These are phyloP conservation scores for Gossypioides kirkii DNA, from an alignment of 345 rosid genomes.

Conservation along the genomic window DNA sequence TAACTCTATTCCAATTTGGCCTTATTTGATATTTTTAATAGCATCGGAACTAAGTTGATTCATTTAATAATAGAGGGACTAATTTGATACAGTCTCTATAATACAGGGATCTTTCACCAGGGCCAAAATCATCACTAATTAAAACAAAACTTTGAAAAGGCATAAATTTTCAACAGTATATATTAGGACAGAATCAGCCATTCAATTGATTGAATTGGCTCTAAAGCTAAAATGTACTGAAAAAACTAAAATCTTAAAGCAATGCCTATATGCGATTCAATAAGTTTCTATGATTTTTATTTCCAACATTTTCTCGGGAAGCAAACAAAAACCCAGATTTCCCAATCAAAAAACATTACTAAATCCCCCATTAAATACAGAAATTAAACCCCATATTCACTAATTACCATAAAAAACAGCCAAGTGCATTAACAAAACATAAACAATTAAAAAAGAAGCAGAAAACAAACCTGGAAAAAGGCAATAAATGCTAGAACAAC, in stretches of 20 bases:
- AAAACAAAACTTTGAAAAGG: background rate
- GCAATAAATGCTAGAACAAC: slow-evolving; percentile 34
- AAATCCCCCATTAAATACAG: background rate
- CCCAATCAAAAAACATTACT: background rate
- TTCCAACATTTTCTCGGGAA: background rate
- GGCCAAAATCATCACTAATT: background rate
- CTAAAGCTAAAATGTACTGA: background rate
- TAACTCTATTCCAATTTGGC: too few relatives aligned
- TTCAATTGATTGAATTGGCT: background rate
- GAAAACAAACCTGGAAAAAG: slow-evolving; percentile 33
- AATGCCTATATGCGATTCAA: background rate
- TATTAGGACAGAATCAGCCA: background rate
- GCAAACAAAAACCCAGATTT: slow-evolving; percentile 9
- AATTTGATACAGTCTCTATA: too few relatives aligned
- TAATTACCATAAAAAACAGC: background rate
- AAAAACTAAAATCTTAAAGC: background rate
- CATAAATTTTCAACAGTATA: background rate
- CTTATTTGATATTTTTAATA: too few relatives aligned
- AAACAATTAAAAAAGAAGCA: background rate
- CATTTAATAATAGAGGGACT: too few relatives aligned
- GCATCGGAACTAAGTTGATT: too few relatives aligned
- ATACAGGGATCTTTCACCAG: background rate
- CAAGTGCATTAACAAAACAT: background rate
- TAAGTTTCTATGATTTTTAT: background rate
- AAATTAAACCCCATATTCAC: background rate